Percentiles rank a stretch among this genome's conserved stretches.
These are phyloP conservation scores for Lodderomyces margitis DNA, from an alignment of 1,139 yeast species.

Conservation along the genomic window DNA sequence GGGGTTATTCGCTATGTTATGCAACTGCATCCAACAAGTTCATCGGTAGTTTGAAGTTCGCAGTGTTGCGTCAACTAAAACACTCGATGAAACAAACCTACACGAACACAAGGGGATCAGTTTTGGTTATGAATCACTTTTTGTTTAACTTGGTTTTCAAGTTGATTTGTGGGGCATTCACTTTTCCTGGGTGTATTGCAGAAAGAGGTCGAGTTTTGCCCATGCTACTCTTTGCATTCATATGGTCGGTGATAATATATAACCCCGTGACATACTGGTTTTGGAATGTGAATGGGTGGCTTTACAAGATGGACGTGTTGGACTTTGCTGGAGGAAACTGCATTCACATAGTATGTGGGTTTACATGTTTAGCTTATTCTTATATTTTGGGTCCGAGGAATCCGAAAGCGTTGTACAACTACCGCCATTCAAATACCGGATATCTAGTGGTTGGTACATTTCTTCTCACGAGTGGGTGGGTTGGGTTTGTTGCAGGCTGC, in stretches of 20 bases:
- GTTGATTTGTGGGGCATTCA: slow-evolving; percentile 49
- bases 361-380: slow-evolving; percentile 59
- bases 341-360: slow-evolving; percentile 61
- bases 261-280: slow-evolving; percentile 67
- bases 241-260: slow-evolving; percentile 58
- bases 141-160: slow-evolving; percentile 53
- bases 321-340: slow-evolving; percentile 69
- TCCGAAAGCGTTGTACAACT: slow-evolving; percentile 36
- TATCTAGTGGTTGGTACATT: slow-evolving; percentile 54
- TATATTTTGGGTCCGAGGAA: slow-evolving; percentile 55
- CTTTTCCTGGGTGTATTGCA: slow-evolving; percentile 57
- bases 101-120: slow-evolving; percentile 38
- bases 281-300: slow-evolving; percentile 63
- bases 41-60: slow-evolving; percentile 47
- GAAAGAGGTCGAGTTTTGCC: slow-evolving; percentile 59
- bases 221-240: slow-evolving; percentile 48
- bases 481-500: slow-evolving; percentile 47
- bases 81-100: slow-evolving; percentile 23
- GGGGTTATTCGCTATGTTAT: slow-evolving; percentile 57
- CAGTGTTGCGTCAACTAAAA: slow-evolving; percentile 38
- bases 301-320: slow-evolving; percentile 44
- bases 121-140: slow-evolving; percentile 41
- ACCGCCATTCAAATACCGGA: slow-evolving; percentile 38
- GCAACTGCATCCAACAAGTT: slow-evolving; percentile 40
- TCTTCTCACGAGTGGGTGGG: slow-evolving; percentile 41